Base-by-base conservation (phyloP, 1,284 basidiomycete genomes). In the Phenoliferia sp. region DNA sequence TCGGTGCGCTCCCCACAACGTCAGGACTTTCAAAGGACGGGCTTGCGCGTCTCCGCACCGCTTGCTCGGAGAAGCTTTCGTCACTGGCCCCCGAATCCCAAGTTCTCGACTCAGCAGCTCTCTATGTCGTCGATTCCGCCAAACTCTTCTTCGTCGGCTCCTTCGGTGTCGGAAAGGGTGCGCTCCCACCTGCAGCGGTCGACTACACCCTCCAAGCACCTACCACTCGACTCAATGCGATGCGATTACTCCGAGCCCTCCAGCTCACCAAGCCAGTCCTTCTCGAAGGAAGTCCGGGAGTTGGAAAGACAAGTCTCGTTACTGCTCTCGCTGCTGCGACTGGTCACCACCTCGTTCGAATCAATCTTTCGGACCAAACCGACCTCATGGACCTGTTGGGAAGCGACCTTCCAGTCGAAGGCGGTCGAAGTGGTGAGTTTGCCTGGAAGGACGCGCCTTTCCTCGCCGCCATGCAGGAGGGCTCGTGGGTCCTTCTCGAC, bases 301-400 rank as follows among this genome's bases (percentile, higher is more conserved):
- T 99, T n/a, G 96, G 97, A 6, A 99, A 99, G 82, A 99, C 97
- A 0, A 96, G 92, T 77, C 84, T 99, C 5, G 84, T 99, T 65
- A 85, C 88, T 19, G 94, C 96, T 4, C 82, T 99, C 3, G 93
- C 94, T 26, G 87, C 87, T 67, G 81, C 90, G 10, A 84, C 89
- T 28, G 90, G 92, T 17, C 87, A 93, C 76, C 80, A 84, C 34
- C 84, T 99, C 19, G 92, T 88, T 77, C 88, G 97, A n/a, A 96
- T 99, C 84, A 99, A 99, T 80, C 81, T 99, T 44, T 99, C 97
- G 6, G 96, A 99, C 76, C 96, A 99, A 80, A 99, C 96, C 0
- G 96, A 99, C 79, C 84, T 99, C 22, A 88, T 93, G 63, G 96
- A 99, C 77, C 84, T 99, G 5, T 98, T 99, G 76, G 96, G 96